These are phyloP conservation scores for Alternaria sp. DNA, from an alignment of 2,329 filamentous ascomycete species.

Conservation along the genomic window DNA sequence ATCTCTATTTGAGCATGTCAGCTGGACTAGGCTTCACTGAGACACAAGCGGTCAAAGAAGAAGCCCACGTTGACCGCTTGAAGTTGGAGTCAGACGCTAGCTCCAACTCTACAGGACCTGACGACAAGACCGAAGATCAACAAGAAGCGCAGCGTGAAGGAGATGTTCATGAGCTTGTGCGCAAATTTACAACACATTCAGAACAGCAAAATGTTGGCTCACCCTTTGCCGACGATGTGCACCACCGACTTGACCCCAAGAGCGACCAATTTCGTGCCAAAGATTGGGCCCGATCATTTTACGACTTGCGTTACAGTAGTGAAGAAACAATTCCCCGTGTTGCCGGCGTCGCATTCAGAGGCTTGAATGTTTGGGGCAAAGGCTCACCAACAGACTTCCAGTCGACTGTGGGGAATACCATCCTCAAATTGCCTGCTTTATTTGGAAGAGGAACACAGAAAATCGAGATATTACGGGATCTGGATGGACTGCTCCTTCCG, in stretches of 20 bases:
- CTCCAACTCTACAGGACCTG: conserved; percentile 7
- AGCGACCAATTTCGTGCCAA: conserved; percentile 54
- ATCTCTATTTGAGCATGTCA: conserved; percentile 8
- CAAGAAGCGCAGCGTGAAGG: conserved; percentile 21
- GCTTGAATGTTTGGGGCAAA: conserved; percentile 71
- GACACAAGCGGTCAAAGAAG: background rate
- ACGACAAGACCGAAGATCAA: background rate
- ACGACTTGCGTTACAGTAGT: conserved; percentile 53
- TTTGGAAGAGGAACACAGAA: conserved; percentile 58
- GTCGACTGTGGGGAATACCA: conserved; percentile 68
- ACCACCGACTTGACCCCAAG: conserved; percentile 53
- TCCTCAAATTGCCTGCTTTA: conserved; percentile 67
- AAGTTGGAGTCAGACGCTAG: conserved; percentile 18
- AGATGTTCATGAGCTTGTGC: conserved; percentile 46
- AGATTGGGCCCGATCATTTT: conserved; percentile 56
- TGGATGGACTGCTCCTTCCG: conserved; percentile 71
- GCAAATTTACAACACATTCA: conserved; percentile 43
- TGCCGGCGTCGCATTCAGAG: conserved; percentile 69
- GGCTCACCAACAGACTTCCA: conserved; percentile 73
- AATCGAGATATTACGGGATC: conserved; percentile 70
- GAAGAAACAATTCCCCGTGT: conserved; percentile 61
- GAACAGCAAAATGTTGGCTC: conserved; percentile 45
- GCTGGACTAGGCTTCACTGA: background rate
- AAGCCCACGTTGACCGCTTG: background rate
- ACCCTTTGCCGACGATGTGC: conserved; percentile 44